phyloP scores from a whole-genome alignment of 768 basidiomycete species.

The Tubosaeta sp. region DNA sequence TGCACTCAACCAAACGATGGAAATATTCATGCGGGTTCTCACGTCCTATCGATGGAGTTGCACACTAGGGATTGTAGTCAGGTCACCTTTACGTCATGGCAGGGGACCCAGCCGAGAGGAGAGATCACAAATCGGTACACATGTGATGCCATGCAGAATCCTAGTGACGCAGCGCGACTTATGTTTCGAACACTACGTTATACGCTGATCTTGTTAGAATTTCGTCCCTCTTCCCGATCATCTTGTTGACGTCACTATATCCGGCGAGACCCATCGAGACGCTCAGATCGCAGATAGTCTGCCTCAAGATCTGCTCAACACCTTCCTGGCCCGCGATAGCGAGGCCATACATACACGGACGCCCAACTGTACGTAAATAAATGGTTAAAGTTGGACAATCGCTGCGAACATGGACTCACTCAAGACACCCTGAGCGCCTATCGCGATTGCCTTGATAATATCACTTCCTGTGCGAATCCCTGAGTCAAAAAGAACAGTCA shows the following conservation, averaged over 20 bases:
- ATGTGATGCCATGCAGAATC: too few relatives aligned
- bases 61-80: too few relatives aligned
- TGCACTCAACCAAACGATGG: too few relatives aligned
- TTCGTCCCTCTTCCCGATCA: neutral
- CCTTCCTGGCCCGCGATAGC: constrained; percentile 45
- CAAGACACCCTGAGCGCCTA: constrained; percentile 53
- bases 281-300: constrained; percentile 40
- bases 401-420: constrained; percentile 24
- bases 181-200: too few relatives aligned
- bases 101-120: too few relatives aligned
- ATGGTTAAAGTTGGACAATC: neutral
- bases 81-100: too few relatives aligned
- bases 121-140: too few relatives aligned
- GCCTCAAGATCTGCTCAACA: constrained; percentile 45
- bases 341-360: constrained; percentile 46
- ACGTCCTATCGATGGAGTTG: too few relatives aligned
- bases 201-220: neutral
- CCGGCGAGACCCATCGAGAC: constrained; percentile 43
- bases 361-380: constrained; percentile 28
- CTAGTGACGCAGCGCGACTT: too few relatives aligned
- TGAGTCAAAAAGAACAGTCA: constrained; percentile 68
- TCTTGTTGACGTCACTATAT: constrained; percentile 25
- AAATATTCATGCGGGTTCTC: too few relatives aligned
- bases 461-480: constrained; percentile 55
- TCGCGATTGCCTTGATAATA: constrained; percentile 50